Conservation (phyloP, 2,329 filamentous ascomycete species). For the Fonsecaea pedrosoi region DNA sequence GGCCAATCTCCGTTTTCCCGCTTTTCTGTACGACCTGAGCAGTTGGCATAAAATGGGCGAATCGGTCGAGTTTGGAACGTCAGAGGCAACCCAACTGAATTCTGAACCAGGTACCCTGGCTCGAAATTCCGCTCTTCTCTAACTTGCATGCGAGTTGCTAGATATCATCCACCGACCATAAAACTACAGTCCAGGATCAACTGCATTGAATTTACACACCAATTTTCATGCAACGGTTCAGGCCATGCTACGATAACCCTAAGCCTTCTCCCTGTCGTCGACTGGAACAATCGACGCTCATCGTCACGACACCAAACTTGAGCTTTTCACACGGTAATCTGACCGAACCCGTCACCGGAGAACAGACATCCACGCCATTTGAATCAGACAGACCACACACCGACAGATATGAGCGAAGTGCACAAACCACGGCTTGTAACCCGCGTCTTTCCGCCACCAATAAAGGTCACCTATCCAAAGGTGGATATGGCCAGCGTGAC, state of each 20-base stretch:
- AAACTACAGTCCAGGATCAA: neutral
- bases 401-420: slow-evolving; percentile 23
- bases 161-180: neutral
- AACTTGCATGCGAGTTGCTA: neutral
- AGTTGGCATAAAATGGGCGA: slow-evolving; percentile 9
- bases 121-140: neutral
- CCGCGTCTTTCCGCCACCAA: slow-evolving; percentile 21
- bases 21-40: slow-evolving; percentile 21
- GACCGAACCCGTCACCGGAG: neutral
- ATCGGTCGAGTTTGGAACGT: slow-evolving; percentile 8
- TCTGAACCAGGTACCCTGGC: slow-evolving; percentile 11
- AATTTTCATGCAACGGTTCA: neutral
- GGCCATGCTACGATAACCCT: neutral
- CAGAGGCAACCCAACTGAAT: slow-evolving; percentile 2
- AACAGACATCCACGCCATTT: neutral
- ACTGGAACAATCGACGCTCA: neutral
- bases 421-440: slow-evolving; percentile 23
- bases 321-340: neutral
- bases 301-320: neutral
- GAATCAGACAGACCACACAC: neutral
- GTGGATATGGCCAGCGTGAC: neutral
- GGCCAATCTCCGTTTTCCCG: slow-evolving; percentile 7
- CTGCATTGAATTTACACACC: neutral
- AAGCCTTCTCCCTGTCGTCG: neutral
- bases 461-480: neutral